Conservation (phyloP, 192 early-diverging fungal species). For the Linnemannia schmuckeri region DNA sequence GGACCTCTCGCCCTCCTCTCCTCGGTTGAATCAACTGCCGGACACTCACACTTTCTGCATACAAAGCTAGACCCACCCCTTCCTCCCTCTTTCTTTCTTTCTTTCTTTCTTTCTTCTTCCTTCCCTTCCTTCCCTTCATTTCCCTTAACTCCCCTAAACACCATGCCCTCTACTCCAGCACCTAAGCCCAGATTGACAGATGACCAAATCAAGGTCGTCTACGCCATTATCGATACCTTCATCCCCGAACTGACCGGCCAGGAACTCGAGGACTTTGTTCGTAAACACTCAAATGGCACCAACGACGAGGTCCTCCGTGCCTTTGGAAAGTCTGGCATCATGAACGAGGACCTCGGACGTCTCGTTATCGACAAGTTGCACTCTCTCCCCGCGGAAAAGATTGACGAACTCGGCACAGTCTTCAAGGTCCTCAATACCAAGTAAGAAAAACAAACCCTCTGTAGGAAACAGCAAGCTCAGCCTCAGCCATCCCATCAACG, state of each 20-base stretch:
- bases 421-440: constrained; percentile 52
- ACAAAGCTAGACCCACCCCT: not conserved
- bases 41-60: not conserved
- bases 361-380: constrained; percentile 25
- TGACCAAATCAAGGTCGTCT: constrained; percentile 56
- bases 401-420: constrained; percentile 47
- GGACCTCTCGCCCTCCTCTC: not conserved
- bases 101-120: not conserved
- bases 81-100: not conserved
- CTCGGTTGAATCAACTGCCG: not conserved
- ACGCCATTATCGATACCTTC: constrained; percentile 65
- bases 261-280: constrained; percentile 54
- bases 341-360: constrained; percentile 37
- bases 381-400: constrained; percentile 38
- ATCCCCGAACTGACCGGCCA: constrained; percentile 54
- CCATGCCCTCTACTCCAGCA: not conserved
- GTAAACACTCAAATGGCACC: constrained; percentile 27
- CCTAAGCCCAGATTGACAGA: constrained; percentile 38
- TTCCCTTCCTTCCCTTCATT: not conserved
- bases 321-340: constrained; percentile 27
- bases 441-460: constrained; percentile 7
- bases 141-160: not conserved
- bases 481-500: not conserved
- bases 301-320: constrained; percentile 35
- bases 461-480: not conserved